A percentile compares a stretch with the other conserved stretches of the same genome.
phyloP scores from a whole-genome alignment of 257 asterid species.

The Scutellaria minor region DNA sequence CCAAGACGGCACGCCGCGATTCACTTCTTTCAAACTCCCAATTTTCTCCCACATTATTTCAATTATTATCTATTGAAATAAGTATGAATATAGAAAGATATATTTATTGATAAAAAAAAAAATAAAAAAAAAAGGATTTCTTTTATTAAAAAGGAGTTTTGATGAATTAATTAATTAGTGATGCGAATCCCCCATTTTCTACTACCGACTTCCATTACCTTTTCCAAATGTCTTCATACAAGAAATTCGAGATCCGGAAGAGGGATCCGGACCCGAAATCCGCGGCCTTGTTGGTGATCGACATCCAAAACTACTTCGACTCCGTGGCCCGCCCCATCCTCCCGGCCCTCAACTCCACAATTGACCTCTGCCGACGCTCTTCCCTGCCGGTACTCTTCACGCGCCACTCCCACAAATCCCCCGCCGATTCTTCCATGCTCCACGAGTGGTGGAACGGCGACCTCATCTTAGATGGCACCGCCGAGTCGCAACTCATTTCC shows the following conservation, averaged over 20 bases:
- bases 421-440: conserved; percentile 58
- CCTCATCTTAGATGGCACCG: conserved; percentile 65
- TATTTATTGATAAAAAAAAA: too few relatives aligned
- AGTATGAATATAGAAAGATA: too few relatives aligned
- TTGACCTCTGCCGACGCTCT: conserved; percentile 62
- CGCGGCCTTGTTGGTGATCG: conserved; percentile 63
- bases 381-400: conserved; percentile 70
- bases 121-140: too few relatives aligned
- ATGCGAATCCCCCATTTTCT: too few relatives aligned
- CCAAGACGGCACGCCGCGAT: too few relatives aligned
- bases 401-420: conserved; percentile 76
- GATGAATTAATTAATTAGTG: too few relatives aligned
- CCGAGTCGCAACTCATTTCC: conserved; percentile 57
- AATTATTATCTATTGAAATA: too few relatives aligned
- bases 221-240: conserved; percentile 44
- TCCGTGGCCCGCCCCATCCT: conserved; percentile 61
- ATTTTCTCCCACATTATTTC: too few relatives aligned
- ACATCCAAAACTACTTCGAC: conserved; percentile 64
- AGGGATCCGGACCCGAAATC: conserved; percentile 57
- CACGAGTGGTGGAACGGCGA: conserved; percentile 83
- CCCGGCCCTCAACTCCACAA: conserved; percentile 53
- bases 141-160: too few relatives aligned
- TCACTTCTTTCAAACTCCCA: too few relatives aligned
- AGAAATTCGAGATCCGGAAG: conserved; percentile 57
- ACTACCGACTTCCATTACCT: neutral